Evolutionary conservation across 345 rosid species (phyloP), one percentile per base, ranked within the genome.

Genomic region (Clarkia xantiana): DNA sequence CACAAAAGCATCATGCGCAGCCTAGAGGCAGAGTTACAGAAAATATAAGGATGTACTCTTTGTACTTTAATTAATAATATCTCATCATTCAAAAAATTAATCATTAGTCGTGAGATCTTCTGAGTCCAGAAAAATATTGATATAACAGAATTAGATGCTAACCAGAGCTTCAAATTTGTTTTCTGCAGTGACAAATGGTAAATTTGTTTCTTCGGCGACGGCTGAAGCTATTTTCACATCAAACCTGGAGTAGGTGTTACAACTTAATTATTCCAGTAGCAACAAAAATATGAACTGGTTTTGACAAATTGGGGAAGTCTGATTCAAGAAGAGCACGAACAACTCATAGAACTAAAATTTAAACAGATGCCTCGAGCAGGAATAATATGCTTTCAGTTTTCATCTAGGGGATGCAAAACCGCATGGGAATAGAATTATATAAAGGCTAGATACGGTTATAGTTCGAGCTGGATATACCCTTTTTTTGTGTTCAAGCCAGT

Each of bases 151-250:
- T 49, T 42, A 64, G 62, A 58, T 55, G 66, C 76, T 71, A 61
- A 83, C 97, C 95, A 90, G 71, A 61, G 97, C 97, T 73, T 90
- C 97, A 67, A 90, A 86, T 72, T 86, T 86, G 74, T 90, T 90
- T 73, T 90, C 95, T 41, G 97, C 97, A 1, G 97, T 79, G 65
- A 82, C 67, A 70, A 90, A 90, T 40, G 96, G 96, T 65, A 90
- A 68, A 45, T 52, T 71, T 55, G 97, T 90, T 66, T 90, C 96
- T 49, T 81, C 94, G 43, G 97, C 97, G 52, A 86, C 88, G 25
- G 96, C 89, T 42, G 80, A 72, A 65, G 95, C 97, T 72, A 90
- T 74, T 73, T 81, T 90, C 34, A 66, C 81, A 67, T 90, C 97
- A 76, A 90, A 90, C 67, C 95, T 86, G 71, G 50, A 67, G 14